Evolutionary conservation across 768 basidiomycete genomes (phyloP), one percentile per base, ranked within the genome.

Genomic region (Suillus weaverae): DNA sequence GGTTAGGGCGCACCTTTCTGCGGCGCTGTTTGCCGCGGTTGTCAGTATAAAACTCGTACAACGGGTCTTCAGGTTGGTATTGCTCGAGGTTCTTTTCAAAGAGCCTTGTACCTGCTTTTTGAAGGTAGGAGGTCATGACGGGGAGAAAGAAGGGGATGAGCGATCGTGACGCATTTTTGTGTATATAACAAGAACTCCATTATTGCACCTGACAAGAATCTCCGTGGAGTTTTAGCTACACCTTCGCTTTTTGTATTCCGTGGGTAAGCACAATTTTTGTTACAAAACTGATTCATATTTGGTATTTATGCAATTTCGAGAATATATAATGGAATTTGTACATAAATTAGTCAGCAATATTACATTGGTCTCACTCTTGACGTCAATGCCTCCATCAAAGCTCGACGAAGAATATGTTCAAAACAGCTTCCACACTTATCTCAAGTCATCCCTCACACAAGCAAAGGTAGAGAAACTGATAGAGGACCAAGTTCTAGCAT

Each of bases 391-490:
- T 61, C 26, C 22, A 32, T 62, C 26, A 44, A 78, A 78, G 51
- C 81, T 92, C 5, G 81, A 88, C 1, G 91, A 93, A 71, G 73
- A 84, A 61, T 82, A 84, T 60, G 82, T 93, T 22, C 90, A 91
- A 69, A 87, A 93, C 69, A 86, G 86, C 68, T 95, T 95, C 73
- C 92, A 94, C 76, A 85, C 84, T 71, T 95, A 91, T 70, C 85
- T 94, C 70, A 89, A 89, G 70, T 90, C 89, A 1, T 91, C 91
- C 0, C 78, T 95, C 13, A 83, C 90, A 0, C 87, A 89, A 70
- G 94, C 93, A 0, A 93, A 91, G 71, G 84, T 82, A 0, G 94
- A 95, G 74, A 78, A 80, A 4, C 80, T 95, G 2, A 79, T 95
- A 39, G 90, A 91, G 71, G 84, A 85, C 8, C 88, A 92, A 48